These are phyloP conservation scores for Coniochaeta sp. DNA, from an alignment of 2,329 filamentous ascomycete genomes.

Conservation along the genomic window DNA sequence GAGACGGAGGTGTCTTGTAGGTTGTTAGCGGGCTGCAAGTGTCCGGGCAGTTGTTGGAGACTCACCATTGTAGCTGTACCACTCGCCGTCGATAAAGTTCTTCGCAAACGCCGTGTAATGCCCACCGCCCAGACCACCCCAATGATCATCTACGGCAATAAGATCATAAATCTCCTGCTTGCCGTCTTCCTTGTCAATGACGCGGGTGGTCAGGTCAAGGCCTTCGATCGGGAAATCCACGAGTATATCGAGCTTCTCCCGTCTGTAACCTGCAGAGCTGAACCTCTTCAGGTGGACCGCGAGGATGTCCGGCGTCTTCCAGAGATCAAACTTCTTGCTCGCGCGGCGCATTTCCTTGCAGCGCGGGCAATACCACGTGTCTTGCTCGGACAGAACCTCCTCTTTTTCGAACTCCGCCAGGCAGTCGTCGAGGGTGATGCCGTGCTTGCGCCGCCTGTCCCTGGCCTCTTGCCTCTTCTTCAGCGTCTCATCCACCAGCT, in stretches of 20 bases:
- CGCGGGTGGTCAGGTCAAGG: constrained; percentile 72
- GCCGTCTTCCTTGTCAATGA: constrained; percentile 72
- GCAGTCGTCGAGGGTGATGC: constrained; percentile 82
- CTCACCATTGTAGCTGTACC: constrained; percentile 97
- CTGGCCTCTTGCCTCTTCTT: constrained; percentile 57
- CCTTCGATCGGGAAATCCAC: constrained; percentile 90
- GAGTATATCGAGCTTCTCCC: constrained; percentile 85
- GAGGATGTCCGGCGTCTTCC: constrained; percentile 93
- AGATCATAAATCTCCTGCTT: constrained; percentile 86
- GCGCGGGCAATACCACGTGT: constrained; percentile 94
- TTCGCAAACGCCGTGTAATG: constrained; percentile 95
- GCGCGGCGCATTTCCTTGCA: constrained; percentile 92
- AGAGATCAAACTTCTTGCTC: constrained; percentile 93
- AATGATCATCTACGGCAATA: constrained; percentile 94
- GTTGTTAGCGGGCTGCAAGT: constrained; percentile 28
- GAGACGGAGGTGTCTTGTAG: constrained; percentile 66
- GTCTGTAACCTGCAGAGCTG: constrained; percentile 71
- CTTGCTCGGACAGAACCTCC: constrained; percentile 88
- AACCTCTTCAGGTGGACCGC: constrained; percentile 95
- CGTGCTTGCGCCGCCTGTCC: constrained; percentile 59
- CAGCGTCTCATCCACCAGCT: constrained; percentile 57
- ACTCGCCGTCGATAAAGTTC: constrained; percentile 81
- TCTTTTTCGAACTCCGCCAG: constrained; percentile 91
- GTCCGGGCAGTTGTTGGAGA: constrained; percentile 5
- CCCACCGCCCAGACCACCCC: constrained; percentile 84